phyloP scores from a whole-genome alignment of 164 flowering plant genomes.

The Tetracentron sinense region DNA sequence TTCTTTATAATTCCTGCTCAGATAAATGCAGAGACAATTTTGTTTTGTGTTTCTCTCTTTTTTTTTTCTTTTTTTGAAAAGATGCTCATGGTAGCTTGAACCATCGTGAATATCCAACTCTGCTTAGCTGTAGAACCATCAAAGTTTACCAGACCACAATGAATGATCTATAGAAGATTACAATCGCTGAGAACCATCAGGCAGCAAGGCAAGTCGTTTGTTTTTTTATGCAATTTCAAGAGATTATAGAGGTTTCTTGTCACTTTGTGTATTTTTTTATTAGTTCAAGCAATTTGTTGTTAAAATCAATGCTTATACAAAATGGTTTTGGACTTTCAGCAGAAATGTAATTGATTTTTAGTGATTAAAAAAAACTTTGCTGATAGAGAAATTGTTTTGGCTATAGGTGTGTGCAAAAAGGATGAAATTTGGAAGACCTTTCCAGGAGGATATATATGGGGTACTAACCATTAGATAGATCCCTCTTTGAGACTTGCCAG shows the following conservation, averaged over 20 bases:
- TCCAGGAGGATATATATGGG: too few species aligned
- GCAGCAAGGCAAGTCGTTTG: too few species aligned
- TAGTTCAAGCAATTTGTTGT: background rate
- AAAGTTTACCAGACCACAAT: background rate
- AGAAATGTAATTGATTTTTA: background rate
- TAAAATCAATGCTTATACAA: background rate
- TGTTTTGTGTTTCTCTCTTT: too few species aligned
- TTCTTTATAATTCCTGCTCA: background rate
- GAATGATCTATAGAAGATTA: background rate
- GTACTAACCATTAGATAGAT: too few species aligned
- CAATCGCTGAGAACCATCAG: too few species aligned
- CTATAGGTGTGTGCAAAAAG: too few species aligned
- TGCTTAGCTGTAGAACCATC: background rate
- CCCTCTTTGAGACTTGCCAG: too few species aligned
- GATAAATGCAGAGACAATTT: too few species aligned
- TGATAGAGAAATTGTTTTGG: too few species aligned
- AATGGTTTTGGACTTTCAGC: background rate
- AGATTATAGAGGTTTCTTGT: background rate
- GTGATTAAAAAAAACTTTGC: background rate
- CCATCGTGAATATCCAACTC: background rate
- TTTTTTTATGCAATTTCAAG: background rate
- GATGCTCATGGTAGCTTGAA: background rate
- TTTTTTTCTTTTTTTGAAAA: too few species aligned
- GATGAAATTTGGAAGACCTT: too few species aligned
- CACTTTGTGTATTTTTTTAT: background rate